Percentiles rank a stretch among this genome's conserved stretches.
These are phyloP conservation scores for Pythium plurisporium DNA, from an alignment of 352 stramenopile genomes.

Conservation along the genomic window DNA sequence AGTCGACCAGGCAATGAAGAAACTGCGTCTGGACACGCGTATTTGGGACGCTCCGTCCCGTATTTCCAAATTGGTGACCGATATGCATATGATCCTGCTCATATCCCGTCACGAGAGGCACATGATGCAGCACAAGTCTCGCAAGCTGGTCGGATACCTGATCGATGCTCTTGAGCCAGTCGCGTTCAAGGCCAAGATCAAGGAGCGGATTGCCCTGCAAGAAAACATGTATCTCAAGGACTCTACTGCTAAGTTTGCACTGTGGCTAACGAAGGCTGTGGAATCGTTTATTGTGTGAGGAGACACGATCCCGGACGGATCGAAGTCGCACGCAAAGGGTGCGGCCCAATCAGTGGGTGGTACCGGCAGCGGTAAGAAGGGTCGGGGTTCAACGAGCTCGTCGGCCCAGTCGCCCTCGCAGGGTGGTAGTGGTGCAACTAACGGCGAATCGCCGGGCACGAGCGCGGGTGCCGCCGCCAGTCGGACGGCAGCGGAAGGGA, in stretches of 20 bases:
- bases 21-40: neutral
- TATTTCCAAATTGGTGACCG: neutral
- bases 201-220: neutral
- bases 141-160: slow-evolving; percentile 3
- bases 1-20: neutral
- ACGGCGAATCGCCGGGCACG: neutral
- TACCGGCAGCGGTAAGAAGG: neutral
- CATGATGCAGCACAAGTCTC: neutral
- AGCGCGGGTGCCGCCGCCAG: neutral
- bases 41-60: neutral
- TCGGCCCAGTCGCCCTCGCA: too few species aligned
- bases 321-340: neutral
- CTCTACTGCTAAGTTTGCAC: neutral
- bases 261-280: neutral
- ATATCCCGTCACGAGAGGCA: neutral
- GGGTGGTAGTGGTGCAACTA: neutral
- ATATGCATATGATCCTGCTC: neutral
- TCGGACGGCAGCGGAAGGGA: neutral
- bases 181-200: neutral
- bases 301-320: neutral
- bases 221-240: neutral
- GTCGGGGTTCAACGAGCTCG: neutral
- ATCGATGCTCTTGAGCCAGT: neutral
- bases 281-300: neutral
- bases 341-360: neutral